Base-by-base conservation (phyloP, 345 rosid genomes). In the Carallia pectinifolia region DNA sequence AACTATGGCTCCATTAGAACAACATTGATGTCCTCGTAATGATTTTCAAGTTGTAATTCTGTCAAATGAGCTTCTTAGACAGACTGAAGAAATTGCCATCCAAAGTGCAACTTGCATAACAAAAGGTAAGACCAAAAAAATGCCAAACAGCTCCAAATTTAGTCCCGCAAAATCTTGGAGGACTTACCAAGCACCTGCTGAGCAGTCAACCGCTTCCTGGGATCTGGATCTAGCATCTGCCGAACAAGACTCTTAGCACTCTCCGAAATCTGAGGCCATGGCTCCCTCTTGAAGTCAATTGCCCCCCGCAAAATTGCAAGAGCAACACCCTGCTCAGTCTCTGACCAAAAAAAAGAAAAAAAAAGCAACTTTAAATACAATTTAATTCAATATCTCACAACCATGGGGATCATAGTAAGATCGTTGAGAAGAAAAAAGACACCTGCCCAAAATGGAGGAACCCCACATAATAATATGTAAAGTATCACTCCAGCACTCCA, bases 361-460 rank as follows among this genome's bases (percentile, higher is more conserved):
- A 74, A 39, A 2, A 40, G 36, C 48, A 71, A 16, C 58, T 68
- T 52, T 39, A 29, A 7, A 34, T 44, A 70, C 72, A 48, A 61
- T 29, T 38, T 47, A 37, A 15, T 59, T 53, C 1, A 64, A 71
- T 47, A 48, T 10, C 48, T 13, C 36, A 38, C 62, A 54, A 69
- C 53, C 19, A 40, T 9, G 47, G 56, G 68, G 30, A n/a, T 65
- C 48, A 7, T 64, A 67, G 13, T 6, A 59, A 50, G 58, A 56
- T 9, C 23, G 6, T 23, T n/a, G 39, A 74, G 19, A 36, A 66
- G 62, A 56, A 54, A 44, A 54, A 44, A 52, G 69, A 63, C 84
- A 87, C 96, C 96, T 44, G 94, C 96, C 98, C 96, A 92, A 82
- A 92, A 90, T 62, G 96, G 95, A 78, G 98, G 93, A 85, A 91